phyloP scores from a whole-genome alignment of 352 stramenopile genomes.

The Pythium apleroticum region DNA sequence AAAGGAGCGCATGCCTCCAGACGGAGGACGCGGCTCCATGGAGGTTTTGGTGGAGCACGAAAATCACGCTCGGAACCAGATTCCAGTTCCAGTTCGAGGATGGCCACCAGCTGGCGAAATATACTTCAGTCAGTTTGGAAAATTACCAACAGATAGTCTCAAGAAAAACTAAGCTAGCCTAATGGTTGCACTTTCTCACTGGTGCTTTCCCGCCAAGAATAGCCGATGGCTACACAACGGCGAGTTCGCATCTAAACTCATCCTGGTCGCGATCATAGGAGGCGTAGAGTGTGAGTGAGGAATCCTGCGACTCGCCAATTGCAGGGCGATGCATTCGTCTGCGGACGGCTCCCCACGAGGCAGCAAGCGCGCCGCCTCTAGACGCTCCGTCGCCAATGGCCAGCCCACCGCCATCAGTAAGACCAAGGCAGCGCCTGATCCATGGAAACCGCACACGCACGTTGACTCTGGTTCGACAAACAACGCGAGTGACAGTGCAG shows the following conservation, averaged over 20 bases:
- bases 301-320: no score
- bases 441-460: slow-evolving; percentile 21
- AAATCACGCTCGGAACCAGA: not conserved
- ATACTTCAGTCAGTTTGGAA: not conserved
- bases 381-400: not conserved
- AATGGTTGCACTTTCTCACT: slow-evolving; percentile 1
- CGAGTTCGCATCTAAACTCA: not conserved
- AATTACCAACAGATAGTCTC: not conserved
- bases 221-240: not conserved
- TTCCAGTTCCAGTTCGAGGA: not conserved
- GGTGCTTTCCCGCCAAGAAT: not conserved
- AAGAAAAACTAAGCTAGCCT: not conserved
- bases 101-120: not conserved
- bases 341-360: not conserved
- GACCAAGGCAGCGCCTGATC: not conserved
- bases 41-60: not conserved
- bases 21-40: not conserved
- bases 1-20: not conserved
- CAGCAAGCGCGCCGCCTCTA: not conserved
- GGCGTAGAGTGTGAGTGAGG: no score
- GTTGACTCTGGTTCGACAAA: not conserved
- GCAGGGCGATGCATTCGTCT: not conserved
- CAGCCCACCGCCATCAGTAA: not conserved
- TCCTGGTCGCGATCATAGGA: not conserved
- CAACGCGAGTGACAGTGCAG: slow-evolving; percentile 6